A percentile compares a stretch with the other conserved stretches of the same genome.
Conservation (phyloP, 768 basidiomycete species). For the Ephemerocybe angulata region DNA sequence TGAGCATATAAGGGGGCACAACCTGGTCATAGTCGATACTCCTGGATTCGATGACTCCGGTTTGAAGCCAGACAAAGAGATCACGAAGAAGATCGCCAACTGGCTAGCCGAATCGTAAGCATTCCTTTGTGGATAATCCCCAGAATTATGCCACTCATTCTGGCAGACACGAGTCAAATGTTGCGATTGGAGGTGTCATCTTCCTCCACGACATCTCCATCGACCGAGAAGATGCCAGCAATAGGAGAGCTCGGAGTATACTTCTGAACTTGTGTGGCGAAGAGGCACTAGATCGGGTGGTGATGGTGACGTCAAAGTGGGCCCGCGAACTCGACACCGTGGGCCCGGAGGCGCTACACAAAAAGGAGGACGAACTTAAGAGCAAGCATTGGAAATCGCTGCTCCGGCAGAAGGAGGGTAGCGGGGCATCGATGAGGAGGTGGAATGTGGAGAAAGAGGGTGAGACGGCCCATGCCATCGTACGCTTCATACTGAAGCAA, state of each 20-base stretch:
- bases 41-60: not conserved
- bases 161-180: not conserved
- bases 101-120: not conserved
- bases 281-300: not conserved
- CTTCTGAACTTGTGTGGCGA: not conserved
- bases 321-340: no score
- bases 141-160: no score
- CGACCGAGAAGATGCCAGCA: not conserved
- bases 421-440: no score
- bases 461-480: no score
- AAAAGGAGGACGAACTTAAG: no score
- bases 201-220: not conserved
- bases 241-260: no score
- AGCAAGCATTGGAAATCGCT: no score
- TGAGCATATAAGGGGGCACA: not conserved
- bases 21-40: not conserved
- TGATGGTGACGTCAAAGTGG: slow-evolving; percentile 5
- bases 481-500: no score
- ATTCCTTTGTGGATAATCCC: no score
- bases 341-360: no score
- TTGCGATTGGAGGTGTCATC: not conserved
- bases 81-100: not conserved
- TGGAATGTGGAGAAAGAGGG: no score
- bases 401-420: no score
- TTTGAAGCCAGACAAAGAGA: not conserved